Evolutionary conservation across 169 alveolate species (phyloP), one percentile per base, ranked within the genome.

Genomic region (Pseudocohnilembus persalinus): DNA sequence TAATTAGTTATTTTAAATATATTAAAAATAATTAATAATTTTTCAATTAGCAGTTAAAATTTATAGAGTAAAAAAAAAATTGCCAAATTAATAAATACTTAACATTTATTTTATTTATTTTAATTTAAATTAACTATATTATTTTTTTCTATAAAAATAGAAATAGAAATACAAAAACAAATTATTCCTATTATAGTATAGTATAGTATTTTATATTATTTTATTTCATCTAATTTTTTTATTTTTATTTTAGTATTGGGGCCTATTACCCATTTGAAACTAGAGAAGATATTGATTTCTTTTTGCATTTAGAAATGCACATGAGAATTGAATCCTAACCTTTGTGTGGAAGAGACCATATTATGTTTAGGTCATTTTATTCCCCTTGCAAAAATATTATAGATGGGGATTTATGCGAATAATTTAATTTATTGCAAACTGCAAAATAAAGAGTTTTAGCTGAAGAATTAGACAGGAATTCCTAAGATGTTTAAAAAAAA

Each of bases 401-500:
- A 75, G 99, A 98, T 93, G 99, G 99, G 27, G 99, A 98, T 88
- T 89, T 99, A 68, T 98, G 99, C 82, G 99, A 98, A 92, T 96
- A 94, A 90, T 98, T 90, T 92, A 88, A 94, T 28, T 83, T 87
- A 29, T 89, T 98, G 65, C 88, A 93, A 26, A 92, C 82, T 87
- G 97, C 93, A 6, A 96, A 89, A 83, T 98, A 98, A 88, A 92
- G 92, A 73, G 92, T 93, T 32, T 88, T 98, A 0, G 99, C 99
- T 0, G 95, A 94, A 33, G 98, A 98, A 86, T 92, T 98, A 83
- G 99, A 97, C 81, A 92, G 97, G 76, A 95, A 98, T 73, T 99
- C 98, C 4, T 94, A 94, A 77, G 99, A 98, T 68, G 97, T 98
- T 26, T 84, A 96, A 77, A 97, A 98, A 93, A 97, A 97, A 84